Conservation (phyloP, 371 early-diverging fungal genomes). For the Saksenaea oblongispora region DNA sequence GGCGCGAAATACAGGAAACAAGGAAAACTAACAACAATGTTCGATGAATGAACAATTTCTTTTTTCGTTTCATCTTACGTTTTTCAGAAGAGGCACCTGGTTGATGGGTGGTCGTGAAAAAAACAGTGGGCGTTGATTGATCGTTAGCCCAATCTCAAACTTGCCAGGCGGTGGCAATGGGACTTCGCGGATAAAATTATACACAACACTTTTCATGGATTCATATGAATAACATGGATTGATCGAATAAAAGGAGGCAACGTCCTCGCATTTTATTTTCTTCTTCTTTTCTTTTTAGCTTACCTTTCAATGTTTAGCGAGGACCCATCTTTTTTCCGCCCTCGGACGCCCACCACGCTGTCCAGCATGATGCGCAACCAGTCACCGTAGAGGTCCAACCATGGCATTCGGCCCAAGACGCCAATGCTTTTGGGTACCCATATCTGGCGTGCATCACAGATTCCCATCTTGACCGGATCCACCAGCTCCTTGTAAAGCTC, state of each 20-base stretch:
- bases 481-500: constrained; percentile 66
- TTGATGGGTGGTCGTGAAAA: constrained; percentile 80
- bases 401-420: constrained; percentile 71
- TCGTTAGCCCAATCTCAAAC: constrained; percentile 70
- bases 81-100: constrained; percentile 73
- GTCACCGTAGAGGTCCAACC: constrained; percentile 74
- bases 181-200: constrained; percentile 75
- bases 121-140: constrained; percentile 66
- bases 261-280: background rate
- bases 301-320: constrained; percentile 56
- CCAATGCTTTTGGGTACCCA: constrained; percentile 79
- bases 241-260: background rate
- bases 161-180: constrained; percentile 83
- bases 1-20: constrained; percentile 76
- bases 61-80: constrained; percentile 49
- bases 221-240: background rate
- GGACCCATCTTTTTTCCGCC: constrained; percentile 37
- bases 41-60: background rate
- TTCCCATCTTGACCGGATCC: constrained; percentile 59
- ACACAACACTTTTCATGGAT: constrained; percentile 42
- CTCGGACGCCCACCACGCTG: constrained; percentile 60
- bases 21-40: constrained; percentile 67
- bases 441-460: constrained; percentile 58
- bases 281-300: background rate
- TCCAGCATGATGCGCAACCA: constrained; percentile 73